Evolutionary conservation across 2,329 filamentous ascomycete genomes (phyloP), one percentile per base, ranked within the genome.

Genomic region (Ophiostoma sp.): DNA sequence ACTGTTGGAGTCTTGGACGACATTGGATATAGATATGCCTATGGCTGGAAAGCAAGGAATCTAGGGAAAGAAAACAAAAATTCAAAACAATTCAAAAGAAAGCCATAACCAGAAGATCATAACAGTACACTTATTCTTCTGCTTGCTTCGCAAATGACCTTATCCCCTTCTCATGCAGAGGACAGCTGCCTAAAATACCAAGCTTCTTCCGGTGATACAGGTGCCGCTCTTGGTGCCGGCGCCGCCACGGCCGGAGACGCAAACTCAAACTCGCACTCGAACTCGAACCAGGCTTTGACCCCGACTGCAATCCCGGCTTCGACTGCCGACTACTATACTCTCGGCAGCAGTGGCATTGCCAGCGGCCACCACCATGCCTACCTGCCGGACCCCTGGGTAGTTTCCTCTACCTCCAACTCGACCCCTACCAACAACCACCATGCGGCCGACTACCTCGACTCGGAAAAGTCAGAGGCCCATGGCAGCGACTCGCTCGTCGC

Each of bases 171-270:
- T 69, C 63, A 75, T 76, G 77, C 77, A 78, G 77, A 79, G 77
- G 78, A 76, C 75, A 79, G 71, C 77, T 77, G 77, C 77, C 74
- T 76, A 75, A 79, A 78, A 72, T 75, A 78, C 76, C 71, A 72
- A 67, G 63, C 66, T 44, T 58, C 66, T 0, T 36, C 66, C 11
- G 65, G 47, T 47, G 42, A 47, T 65, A 65, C 64, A 44, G 64
- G 42, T 65, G 64, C 60, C 60, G 41, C 42, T 64, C 42, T 44
- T 64, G 63, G 63, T 64, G 63, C 6, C 18, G 60, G 60, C 44
- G 60, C 60, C 44, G 45, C 36, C 49, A 7, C 47, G 40, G 58
- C n/a, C n/a, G 40, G 18, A 16, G 42, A 27, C 9, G 11, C 62
- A 5, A 64, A 16, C 38, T 18, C 62, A 2, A 27, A 27, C 27